Evolutionary conservation across 169 alveolate genomes (phyloP), one percentile per base, ranked within the genome.

Genomic region (Cytauxzoon felis): DNA sequence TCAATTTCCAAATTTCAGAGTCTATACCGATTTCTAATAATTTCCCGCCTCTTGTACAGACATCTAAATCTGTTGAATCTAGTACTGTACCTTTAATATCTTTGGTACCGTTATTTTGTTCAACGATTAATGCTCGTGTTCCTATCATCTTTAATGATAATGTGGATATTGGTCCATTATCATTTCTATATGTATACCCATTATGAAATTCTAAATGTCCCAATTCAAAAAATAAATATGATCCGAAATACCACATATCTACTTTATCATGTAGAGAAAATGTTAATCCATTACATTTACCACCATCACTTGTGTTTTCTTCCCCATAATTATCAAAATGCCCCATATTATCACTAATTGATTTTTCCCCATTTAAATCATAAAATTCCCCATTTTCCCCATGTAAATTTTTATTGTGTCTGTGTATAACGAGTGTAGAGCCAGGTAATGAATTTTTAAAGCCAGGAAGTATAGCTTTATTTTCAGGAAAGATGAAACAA

Each of bases 151-250:
- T 72, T 8, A 72, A 78, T 52, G 50, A 72, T 16, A 72, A 51
- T 13, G 82, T 58, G 7, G 73, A 57, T 63, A 51, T 27, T 8
- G 42, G 18, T 6, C 16, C 6, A 9, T 16, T 62, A 8, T 65
- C 82, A 40, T 49, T 58, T n/a, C 70, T 34, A 40, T 72, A 53
- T 19, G 73, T 72, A 50, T 61, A 82, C n/a, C 86, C 86, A 47
- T 82, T 82, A n/a, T 64, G 58, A 48, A 82, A 59, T 27, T 71
- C 47, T 32, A 82, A 62, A 60, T 76, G 80, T 5, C 90, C 90
- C 70, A 82, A 48, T 27, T 82, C 90, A 18, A 82, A 60, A 26
- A 72, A 63, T 33, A 78, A 45, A 57, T 70, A 78, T 11, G 88
- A 73, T 18, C 87, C 90, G 23, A 78, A 38, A 51, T 71, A 72